Evolutionary conservation across 805 yeast genomes (phyloP), one percentile per base, ranked within the genome.

Genomic region (Myxozyma melibiosi): DNA sequence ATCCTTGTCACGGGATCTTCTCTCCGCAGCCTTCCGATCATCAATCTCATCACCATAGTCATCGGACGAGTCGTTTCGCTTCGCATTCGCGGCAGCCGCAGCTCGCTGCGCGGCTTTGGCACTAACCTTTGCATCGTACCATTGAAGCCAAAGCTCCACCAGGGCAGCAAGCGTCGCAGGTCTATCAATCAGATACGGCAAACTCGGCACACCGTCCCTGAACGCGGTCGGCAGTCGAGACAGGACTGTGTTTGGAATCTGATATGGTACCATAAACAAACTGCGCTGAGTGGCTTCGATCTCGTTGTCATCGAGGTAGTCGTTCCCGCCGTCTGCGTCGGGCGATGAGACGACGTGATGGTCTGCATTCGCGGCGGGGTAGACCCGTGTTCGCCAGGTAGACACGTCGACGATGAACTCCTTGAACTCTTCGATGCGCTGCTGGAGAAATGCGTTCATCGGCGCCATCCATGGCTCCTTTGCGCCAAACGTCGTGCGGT

Each of bases 391-490:
- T 43, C 61, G 54, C 54, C 51, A 42, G 28, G 49, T 40, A 0
- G 96, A 86, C 30, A 91, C 78, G 57, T 80, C 82, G 67, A 83
- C 88, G 64, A 86, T 80, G 72, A 88, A 92, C 16, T 82, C 83
- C n/a, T 76, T 66, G 6, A 90, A 72, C 63, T 88, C 88, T 0
- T 64, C 71, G 51, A 78, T 78, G 65, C 86, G 84, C 14, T 73
- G 75, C 1, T 76, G 74, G 20, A 92, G 76, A 65, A 92, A 90
- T 0, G 67, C 67, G 70, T 94, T 92, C 82, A 92, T 78, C 33
- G 74, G 76, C 18, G 80, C 75, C 72, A 92, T 75, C 76, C 85
- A 89, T 0, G 94, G 90, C 67, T 92, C 98, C 67, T 91, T 92
- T 45, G 84, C 83, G 7, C 88, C 86, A 71, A 94, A 90, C 46